These are phyloP conservation scores for Boletellus emodensis DNA, from an alignment of 768 basidiomycete genomes.

Conservation along the genomic window DNA sequence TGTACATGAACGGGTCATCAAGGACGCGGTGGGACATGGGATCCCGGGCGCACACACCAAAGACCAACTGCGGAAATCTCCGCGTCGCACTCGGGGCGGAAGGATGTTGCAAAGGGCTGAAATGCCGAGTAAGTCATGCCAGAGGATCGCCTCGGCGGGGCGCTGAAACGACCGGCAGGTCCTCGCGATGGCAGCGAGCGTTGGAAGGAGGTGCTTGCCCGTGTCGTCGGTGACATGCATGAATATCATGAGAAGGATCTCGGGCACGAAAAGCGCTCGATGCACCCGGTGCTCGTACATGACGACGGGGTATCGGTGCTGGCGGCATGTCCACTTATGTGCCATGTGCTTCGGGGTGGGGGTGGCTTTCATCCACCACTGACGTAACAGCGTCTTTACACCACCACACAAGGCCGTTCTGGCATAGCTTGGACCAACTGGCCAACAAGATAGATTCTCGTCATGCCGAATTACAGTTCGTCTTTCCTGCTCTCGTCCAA, in stretches of 20 bases:
- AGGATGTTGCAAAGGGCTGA: conserved; percentile 15
- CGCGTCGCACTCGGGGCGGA: conserved; percentile 13
- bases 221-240: conserved; percentile 12
- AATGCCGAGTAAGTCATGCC: conserved; percentile 13
- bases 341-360: too few relatives aligned
- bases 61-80: conserved; percentile 14
- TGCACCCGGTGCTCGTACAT: conserved; percentile 12
- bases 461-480: conserved; percentile 21
- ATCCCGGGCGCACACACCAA: conserved; percentile 9
- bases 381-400: too few relatives aligned
- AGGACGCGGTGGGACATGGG: too few relatives aligned
- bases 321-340: neutral
- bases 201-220: conserved; percentile 12
- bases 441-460: neutral
- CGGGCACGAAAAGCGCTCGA: conserved; percentile 15
- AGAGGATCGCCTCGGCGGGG: conserved; percentile 22
- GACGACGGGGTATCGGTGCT: neutral
- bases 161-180: conserved; percentile 22
- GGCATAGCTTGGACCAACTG: neutral
- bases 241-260: conserved; percentile 24
- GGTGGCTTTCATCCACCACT: too few relatives aligned
- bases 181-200: conserved; percentile 26
- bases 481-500: conserved; percentile 30
- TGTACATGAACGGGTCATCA: neutral
- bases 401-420: too few relatives aligned